Conservation (phyloP, 768 basidiomycete genomes). For the Lactifluus echinatus region DNA sequence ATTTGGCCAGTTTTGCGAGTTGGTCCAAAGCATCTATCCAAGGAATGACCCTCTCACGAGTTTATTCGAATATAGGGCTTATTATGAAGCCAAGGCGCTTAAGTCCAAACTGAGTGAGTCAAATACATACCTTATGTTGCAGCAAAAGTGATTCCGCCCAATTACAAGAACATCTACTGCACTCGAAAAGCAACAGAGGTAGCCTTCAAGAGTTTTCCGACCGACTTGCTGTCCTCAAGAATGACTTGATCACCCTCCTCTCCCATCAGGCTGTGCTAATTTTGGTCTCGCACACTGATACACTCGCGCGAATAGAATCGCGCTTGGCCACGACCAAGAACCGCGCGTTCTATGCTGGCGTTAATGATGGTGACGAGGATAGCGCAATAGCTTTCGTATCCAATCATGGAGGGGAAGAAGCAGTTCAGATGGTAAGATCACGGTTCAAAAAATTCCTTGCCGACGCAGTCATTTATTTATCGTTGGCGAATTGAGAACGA, state of each 20-base stretch:
- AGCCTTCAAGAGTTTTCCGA: neutral
- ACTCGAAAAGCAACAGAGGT: constrained; percentile 2
- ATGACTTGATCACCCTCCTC: constrained; percentile 1
- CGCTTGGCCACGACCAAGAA: neutral
- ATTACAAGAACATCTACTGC: neutral
- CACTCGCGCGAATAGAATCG: constrained; percentile 4
- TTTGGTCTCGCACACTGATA: neutral
- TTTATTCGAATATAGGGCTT: neutral
- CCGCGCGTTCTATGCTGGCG: neutral
- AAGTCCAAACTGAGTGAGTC: constrained; percentile 12
- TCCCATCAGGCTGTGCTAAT: constrained; percentile 10
- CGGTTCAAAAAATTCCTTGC: neutral
- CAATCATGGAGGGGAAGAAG: constrained; percentile 10
- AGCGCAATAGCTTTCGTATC: constrained; percentile 2
- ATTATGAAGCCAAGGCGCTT: constrained; percentile 8
- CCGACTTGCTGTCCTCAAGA: neutral
- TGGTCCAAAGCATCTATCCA: neutral
- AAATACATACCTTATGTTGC: neutral
- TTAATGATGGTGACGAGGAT: neutral
- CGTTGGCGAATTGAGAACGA: neutral
- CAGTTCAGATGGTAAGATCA: constrained; percentile 2
- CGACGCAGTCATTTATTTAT: neutral
- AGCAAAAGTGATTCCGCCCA: neutral
- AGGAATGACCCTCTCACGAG: neutral
- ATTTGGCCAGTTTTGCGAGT: constrained; percentile 16